Base-by-base conservation (phyloP, 148 eudicot genomes). In the Camellia granthamiana region DNA sequence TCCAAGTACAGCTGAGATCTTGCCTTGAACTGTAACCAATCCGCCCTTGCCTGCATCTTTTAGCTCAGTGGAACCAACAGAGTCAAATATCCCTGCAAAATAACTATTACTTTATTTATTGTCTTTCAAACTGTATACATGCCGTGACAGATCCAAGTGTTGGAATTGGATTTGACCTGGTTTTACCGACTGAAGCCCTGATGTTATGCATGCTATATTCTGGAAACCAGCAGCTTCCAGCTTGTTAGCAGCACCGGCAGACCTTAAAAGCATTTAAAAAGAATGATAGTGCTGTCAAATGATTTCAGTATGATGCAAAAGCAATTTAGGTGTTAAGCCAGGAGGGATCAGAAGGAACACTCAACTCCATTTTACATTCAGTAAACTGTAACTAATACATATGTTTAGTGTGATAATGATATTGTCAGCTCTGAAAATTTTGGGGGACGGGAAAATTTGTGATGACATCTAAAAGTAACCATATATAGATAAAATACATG, bases 11-110 rank as follows among this genome's bases (percentile, higher is more conserved):
- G 90, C 95, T 0, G 99, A 95, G 74, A 95, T 95, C 86, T 95
- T 91, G 85, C 99, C 99, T 75, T 95, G 99, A 71, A 95, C 60
- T 18, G 88, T 87, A 77, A 95, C 89, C 59, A 95, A 83, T 75
- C 99, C 99, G 69, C 93, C 99, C 83, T 95, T 95, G 63, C 99
- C 99, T 51, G 99, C 99, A 83, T 95, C 84, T 88, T 95, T 90
- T 66, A 95, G 83, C 85, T 93, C 97, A 4, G 87, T 92, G 0
- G 97, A 84, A 64, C 99, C 99, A 81, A 92, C 92, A 11, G 97
- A 80, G 16, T 95, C 95, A 73, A 93, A 95, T 13, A 88, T 86
- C 74, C 99, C 99, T 95, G 79, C 67, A 84, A 12, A 82, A n/a
- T 7, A 59, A 12, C 5, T 0, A 68, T 72, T 6, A 0, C 15